Evolutionary conservation across 1,139 yeast species (phyloP).

Genomic region (Saccharomyces hybrid): DNA sequence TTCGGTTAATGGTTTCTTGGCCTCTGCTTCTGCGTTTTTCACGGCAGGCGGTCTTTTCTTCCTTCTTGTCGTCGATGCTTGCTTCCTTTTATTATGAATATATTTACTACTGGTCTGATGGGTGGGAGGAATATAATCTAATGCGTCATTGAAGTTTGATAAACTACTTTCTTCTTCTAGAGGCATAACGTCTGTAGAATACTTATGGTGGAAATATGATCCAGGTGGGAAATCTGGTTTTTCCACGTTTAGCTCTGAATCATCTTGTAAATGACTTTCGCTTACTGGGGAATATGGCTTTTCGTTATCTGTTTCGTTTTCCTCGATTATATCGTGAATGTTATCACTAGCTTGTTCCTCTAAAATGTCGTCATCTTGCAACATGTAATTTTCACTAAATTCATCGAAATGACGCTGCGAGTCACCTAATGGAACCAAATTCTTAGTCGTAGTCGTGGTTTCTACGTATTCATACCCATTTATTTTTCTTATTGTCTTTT

Average conservation of each 20-base stretch:
- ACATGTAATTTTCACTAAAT: constrained; percentile 25
- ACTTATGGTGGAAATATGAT: background rate
- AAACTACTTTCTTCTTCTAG: constrained; percentile 22
- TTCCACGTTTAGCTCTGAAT: background rate
- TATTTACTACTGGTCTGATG: background rate
- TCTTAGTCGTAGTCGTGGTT: constrained; percentile 28
- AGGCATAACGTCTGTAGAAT: constrained; percentile 9
- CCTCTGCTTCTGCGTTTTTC: constrained; percentile 3
- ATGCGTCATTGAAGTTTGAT: constrained; percentile 26
- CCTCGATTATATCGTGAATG: constrained; percentile 3
- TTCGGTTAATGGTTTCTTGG: constrained; percentile 17
- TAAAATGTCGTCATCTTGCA: constrained; percentile 10
- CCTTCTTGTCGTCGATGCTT: background rate
- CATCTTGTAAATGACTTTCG: background rate
- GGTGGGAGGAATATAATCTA: constrained; percentile 16
- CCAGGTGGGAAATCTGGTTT: background rate
- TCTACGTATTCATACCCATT: constrained; percentile 30
- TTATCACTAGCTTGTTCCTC: constrained; percentile 2
- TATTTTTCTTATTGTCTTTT: constrained; percentile 24
- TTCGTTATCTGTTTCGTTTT: constrained; percentile 1
- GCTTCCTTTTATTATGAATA: constrained; percentile 1
- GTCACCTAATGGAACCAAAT: constrained; percentile 5
- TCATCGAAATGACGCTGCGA: constrained; percentile 26
- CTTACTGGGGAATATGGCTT: background rate
- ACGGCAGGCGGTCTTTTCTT: background rate